Base-by-base conservation (phyloP, 202 grass and related monocot genomes). In the Panicum hallii region DNA sequence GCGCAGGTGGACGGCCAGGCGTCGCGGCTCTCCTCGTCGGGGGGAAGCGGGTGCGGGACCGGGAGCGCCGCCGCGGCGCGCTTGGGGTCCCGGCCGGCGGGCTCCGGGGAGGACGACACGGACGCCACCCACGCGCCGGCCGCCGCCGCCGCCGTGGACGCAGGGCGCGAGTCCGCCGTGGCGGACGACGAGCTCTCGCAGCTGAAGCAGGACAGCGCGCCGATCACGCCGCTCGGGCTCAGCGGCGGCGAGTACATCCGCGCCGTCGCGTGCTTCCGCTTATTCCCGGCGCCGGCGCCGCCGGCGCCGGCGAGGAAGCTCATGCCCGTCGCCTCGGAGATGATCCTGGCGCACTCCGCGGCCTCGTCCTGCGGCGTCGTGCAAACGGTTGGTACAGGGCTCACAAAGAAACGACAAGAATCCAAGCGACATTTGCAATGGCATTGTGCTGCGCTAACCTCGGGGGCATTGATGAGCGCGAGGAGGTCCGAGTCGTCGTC, bases 221-320 rank as follows among this genome's bases (percentile, higher is more conserved):
- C 84, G 40, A 99, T 80, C 32, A 99, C 90, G 50, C 88, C 84
- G 61, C 65, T 89, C 23, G 96, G 96, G 84, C 96, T 99, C 32
- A 23, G 67, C 53, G 96, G 93, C 63, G 87, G 72, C 36, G 72
- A 90, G 54, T 80, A 67, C 75, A 81, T 72, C 82, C 56, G 57
- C 53, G 70, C 77, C 15, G 83, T 66, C 54, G 65, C 84, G 56
- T 57, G 83, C 70, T 85, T 94, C 26, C 84, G 88, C 84, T 99
- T 99, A 19, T 69, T 73, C 32, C 67, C 47, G 63, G 3, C 54
- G 69, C 22, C 47, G 63, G 3, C 54, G 69, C 22, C 8, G 5
- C 8, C 4, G 46, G 44, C 61, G 40, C 50, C 28, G 17, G 54
- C 15, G 19, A 57, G 56, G 67, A 86, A 67, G 81, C 75, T 85